Base-by-base conservation (phyloP, 768 basidiomycete species). In the Filobasidium floriforme region DNA sequence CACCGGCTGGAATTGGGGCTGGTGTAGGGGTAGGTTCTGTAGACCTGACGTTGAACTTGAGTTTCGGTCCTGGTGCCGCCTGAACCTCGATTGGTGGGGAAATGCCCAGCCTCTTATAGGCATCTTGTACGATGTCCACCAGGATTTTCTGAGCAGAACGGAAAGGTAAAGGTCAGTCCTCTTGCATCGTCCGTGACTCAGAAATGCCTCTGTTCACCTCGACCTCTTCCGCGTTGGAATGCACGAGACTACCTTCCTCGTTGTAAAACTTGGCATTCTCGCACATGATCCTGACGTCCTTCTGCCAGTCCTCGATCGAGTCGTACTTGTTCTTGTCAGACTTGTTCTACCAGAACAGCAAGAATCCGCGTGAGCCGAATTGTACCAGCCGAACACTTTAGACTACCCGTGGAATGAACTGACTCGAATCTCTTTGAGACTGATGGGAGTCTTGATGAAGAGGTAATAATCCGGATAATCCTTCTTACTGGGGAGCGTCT, bases 191-290 rank as follows among this genome's bases (percentile, higher is more conserved):
- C 6, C 32, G 18, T 14, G 24, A 49, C 59, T 7, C 11, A 10
- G 22, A 24, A 61, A 0, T 12, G 28, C 37, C 22, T 49, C 3
- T 22, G 22, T 12, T 49, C 54, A 76, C 77, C 65, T 68, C 67
- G 46, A 76, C 74, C 60, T 73, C 71, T 66, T 66, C 67, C 14
- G 77, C 77, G 61, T 78, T 75, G 18, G 67, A 66, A 63, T 70
- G 76, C 19, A 78, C 75, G 59, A 75, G 71, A 64, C 77, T 78
- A 1, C 88, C 86, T 32, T 94, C 92, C 73, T 85, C 86, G 71
- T 97, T 97, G 80, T 92, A 97, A 65, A 83, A 79, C 76, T 90
- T 82, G 11, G 92, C 93, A 75, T 97, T 97, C 7, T 85, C 84
- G 79, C 92, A 94, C 28, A 97, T 88, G 49, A 92, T 83, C 72